phyloP scores from a whole-genome alignment of 768 basidiomycete genomes.

The Rhizopogon sp. region DNA sequence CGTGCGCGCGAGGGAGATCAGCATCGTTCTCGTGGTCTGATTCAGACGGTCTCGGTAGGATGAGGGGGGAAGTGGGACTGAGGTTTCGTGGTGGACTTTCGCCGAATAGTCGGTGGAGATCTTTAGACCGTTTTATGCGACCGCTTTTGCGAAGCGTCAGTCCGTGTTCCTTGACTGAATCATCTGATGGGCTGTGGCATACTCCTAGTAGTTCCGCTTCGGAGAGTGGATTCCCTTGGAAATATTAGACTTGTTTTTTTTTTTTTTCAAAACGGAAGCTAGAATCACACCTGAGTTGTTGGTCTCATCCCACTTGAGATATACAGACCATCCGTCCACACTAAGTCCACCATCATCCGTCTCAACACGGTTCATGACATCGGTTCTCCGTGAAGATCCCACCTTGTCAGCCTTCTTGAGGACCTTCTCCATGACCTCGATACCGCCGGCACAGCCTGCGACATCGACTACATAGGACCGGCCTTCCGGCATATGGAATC shows the following conservation, averaged over 20 bases:
- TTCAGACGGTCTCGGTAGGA: slow-evolving; percentile 10
- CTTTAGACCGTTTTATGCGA: slow-evolving; percentile 35
- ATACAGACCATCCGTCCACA: slow-evolving; percentile 90
- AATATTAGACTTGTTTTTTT: background rate
- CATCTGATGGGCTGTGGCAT: slow-evolving; percentile 76
- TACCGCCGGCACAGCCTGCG: slow-evolving; percentile 71
- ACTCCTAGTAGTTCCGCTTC: slow-evolving; percentile 78
- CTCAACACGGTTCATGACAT: slow-evolving; percentile 51
- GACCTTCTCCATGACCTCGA: slow-evolving; percentile 85
- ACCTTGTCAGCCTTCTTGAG: slow-evolving; percentile 86
- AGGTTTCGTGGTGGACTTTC: slow-evolving; percentile 33
- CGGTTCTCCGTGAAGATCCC: slow-evolving; percentile 33
- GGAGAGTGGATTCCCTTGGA: slow-evolving; percentile 65
- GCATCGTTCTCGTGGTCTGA: slow-evolving; percentile 35
- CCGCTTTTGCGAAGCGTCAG: slow-evolving; percentile 63
- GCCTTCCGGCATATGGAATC: slow-evolving; percentile 81
- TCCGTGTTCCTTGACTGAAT: slow-evolving; percentile 75
- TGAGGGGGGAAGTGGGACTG: slow-evolving; percentile 32
- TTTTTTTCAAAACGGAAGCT: background rate
- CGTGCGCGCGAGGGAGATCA: slow-evolving; percentile 20
- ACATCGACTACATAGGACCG: slow-evolving; percentile 76
- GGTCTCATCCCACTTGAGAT: slow-evolving; percentile 52
- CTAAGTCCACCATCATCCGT: slow-evolving; percentile 70
- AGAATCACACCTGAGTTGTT: slow-evolving; percentile 45
- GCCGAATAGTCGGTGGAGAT: slow-evolving; percentile 43